A percentile compares a stretch with the other conserved stretches of the same genome.
phyloP scores from a whole-genome alignment of 1,284 basidiomycete species.

The Earliella scabrosa region DNA sequence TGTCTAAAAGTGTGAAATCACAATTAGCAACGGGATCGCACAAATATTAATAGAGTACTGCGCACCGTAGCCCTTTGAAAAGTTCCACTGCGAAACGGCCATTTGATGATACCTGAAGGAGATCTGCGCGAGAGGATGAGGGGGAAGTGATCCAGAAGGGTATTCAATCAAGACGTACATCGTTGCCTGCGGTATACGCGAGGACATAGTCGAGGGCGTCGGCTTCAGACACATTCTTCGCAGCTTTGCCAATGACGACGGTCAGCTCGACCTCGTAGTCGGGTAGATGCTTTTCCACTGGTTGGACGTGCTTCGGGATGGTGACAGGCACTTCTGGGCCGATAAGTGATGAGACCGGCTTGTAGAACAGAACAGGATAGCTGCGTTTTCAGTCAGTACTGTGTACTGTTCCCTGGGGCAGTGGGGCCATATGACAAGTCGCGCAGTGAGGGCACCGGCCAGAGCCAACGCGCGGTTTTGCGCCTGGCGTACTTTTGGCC shows the following conservation, averaged over 20 bases:
- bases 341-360: conserved; percentile 74
- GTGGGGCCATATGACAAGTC: too few relatives aligned
- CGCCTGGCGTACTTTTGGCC: too few relatives aligned
- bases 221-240: conserved; percentile 76
- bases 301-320: conserved; percentile 74
- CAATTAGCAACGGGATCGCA: too few relatives aligned
- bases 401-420: too few relatives aligned
- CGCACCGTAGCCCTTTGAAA: conserved; percentile 79
- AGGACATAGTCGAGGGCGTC: conserved; percentile 84
- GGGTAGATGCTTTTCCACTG: conserved; percentile 71
- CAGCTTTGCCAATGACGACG: conserved; percentile 82
- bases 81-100: conserved; percentile 80
- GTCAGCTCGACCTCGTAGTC: conserved; percentile 93
- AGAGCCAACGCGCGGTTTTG: too few relatives aligned
- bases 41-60: neutral
- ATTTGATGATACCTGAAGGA: conserved; percentile 83
- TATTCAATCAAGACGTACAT: conserved; percentile 50
- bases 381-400: conserved; percentile 32
- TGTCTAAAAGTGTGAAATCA: conserved; percentile 50
- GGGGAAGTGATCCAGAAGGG: neutral
- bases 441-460: too few relatives aligned
- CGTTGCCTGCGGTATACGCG: conserved; percentile 81
- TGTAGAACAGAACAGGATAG: conserved; percentile 80
- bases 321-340: conserved; percentile 68
- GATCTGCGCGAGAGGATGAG: conserved; percentile 44